A percentile compares a stretch with the other conserved stretches of the same genome.
These are phyloP conservation scores for Collybiopsis confluens DNA, from an alignment of 768 basidiomycete genomes.

Conservation along the genomic window DNA sequence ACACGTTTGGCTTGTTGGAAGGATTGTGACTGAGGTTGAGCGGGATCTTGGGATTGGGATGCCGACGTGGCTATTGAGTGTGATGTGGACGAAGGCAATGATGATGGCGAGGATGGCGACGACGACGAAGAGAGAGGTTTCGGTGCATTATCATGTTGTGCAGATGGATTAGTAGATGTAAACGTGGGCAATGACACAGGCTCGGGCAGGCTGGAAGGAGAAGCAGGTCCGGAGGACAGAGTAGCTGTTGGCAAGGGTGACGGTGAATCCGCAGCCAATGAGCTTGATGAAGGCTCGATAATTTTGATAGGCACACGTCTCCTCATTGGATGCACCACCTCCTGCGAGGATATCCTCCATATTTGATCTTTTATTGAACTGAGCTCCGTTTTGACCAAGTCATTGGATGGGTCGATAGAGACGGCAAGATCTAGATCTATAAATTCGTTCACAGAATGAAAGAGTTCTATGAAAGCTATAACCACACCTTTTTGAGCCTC, in stretches of 20 bases:
- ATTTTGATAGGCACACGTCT: conserved; percentile 65
- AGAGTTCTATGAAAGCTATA: no score
- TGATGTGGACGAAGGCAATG: conserved; percentile 9
- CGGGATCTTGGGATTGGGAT: neutral
- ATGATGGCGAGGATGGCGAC: conserved; percentile 25
- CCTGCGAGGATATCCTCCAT: conserved; percentile 20
- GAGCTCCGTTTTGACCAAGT: conserved; percentile 60
- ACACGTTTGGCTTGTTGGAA: conserved; percentile 59
- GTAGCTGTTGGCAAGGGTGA: conserved; percentile 7
- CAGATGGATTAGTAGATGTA: no score
- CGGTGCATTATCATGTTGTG: conserved; percentile 1
- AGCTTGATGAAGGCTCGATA: conserved; percentile 31
- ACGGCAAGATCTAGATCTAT: conserved; percentile 62
- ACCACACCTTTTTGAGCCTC: conserved; percentile 63
- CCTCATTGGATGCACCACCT: conserved; percentile 21
- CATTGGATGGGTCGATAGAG: conserved; percentile 61
- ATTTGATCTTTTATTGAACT: conserved; percentile 40
- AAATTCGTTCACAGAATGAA: neutral
- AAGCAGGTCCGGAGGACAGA: neutral
- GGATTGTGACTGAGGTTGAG: conserved; percentile 19
- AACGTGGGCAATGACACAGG: no score
- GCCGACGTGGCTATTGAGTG: conserved; percentile 5
- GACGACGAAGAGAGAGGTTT: conserved; percentile 22
- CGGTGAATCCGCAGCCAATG: neutral
- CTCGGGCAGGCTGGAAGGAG: no score